Evolutionary conservation across 805 yeast genomes (phyloP).

Genomic region (Yarrowia sp.): DNA sequence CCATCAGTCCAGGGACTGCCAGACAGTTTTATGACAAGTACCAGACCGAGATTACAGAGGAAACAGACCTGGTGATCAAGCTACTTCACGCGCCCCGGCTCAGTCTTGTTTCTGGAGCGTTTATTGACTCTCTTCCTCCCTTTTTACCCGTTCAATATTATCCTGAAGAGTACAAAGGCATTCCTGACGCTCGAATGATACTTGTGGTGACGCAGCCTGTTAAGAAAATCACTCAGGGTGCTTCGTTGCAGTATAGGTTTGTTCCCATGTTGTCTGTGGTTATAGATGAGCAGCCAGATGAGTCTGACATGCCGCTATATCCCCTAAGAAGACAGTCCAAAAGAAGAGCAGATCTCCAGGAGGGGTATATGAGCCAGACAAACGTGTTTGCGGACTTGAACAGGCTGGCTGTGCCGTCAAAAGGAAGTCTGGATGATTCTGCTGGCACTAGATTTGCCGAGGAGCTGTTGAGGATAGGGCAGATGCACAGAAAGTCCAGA

Average conservation of each 20-base stretch:
- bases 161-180: slow-evolving; percentile 4
- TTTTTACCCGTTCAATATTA: slow-evolving; percentile 12
- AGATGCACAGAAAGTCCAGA: background rate
- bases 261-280: slow-evolving; percentile 14
- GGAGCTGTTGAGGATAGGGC: background rate
- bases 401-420: slow-evolving; percentile 1
- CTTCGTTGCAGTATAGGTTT: background rate
- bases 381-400: background rate
- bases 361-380: background rate
- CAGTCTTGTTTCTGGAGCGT: background rate
- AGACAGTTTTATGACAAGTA: background rate
- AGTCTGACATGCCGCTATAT: background rate
- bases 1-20: slow-evolving; percentile 6
- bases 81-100: background rate
- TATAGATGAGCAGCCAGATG: background rate
- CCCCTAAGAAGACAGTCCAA: background rate
- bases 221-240: slow-evolving; percentile 9
- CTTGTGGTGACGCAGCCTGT: slow-evolving; percentile 1
- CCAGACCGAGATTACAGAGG: slow-evolving; percentile 2
- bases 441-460: background rate
- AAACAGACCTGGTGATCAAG: slow-evolving; percentile 12
- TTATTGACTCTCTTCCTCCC: slow-evolving; percentile 12
- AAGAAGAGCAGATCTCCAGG: slow-evolving; percentile 10
- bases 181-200: slow-evolving; percentile 20
- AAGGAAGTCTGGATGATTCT: slow-evolving; percentile 10